Evolutionary conservation across 495 filamentous ascomycete species (phyloP).

Genomic region (Aspergillus sclerotioniger): DNA sequence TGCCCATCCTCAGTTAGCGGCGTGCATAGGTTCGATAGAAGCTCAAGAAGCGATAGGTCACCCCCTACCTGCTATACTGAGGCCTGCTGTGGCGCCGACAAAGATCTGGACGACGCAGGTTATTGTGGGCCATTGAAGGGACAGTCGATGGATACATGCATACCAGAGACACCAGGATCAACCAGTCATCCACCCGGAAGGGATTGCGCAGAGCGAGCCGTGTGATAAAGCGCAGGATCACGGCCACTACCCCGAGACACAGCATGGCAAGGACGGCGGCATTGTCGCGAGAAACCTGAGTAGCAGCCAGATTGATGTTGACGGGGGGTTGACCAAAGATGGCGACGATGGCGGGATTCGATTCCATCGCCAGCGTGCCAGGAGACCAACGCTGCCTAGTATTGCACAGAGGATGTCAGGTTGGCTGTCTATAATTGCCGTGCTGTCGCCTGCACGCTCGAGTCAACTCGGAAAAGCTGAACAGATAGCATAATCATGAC

Average conservation of each 20-base stretch:
- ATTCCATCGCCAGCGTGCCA: constrained; percentile 9
- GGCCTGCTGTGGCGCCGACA: constrained; percentile 20
- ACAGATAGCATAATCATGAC: no score
- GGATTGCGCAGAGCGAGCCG: constrained; percentile 25
- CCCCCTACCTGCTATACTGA: constrained; percentile 27
- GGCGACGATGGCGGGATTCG: constrained; percentile 19
- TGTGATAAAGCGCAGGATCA: constrained; percentile 33
- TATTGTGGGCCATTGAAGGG: background rate
- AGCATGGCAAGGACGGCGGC: constrained; percentile 27
- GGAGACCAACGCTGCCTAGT: constrained; percentile 4
- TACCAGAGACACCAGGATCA: constrained; percentile 34
- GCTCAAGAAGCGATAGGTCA: background rate
- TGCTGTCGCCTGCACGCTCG: no score
- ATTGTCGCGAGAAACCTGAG: constrained; percentile 14
- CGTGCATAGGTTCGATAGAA: no score
- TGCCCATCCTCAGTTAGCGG: no score
- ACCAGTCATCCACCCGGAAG: constrained; percentile 35
- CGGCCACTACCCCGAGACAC: constrained; percentile 29
- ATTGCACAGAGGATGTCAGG: no score
- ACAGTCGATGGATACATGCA: background rate
- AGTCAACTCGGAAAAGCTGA: no score
- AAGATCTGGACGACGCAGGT: constrained; percentile 2
- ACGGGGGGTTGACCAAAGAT: constrained; percentile 28
- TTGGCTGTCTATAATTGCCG: no score
- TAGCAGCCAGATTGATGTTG: constrained; percentile 23